Evolutionary conservation across 176 grass and related monocot genomes (phyloP).

Genomic region (Puccinellia tenuiflora): DNA sequence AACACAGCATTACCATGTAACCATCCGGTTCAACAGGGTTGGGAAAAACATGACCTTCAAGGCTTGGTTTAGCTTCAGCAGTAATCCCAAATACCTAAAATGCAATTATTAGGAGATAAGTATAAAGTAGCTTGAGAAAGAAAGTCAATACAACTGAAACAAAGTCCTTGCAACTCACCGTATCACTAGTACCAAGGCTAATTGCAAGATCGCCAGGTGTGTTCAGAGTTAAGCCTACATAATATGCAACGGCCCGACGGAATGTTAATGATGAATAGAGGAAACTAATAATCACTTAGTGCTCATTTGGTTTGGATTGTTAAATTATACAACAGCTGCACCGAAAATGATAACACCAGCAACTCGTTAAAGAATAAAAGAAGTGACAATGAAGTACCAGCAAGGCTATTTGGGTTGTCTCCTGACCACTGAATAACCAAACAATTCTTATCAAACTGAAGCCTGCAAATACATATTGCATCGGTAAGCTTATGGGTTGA

Average conservation of each 20-base stretch:
- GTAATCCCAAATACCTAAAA: constrained; percentile 91
- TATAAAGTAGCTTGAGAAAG: neutral
- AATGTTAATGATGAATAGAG: neutral
- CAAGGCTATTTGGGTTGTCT: constrained; percentile 97
- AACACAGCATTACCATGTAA: constrained; percentile 97
- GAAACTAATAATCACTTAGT: neutral
- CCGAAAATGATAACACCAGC: constrained; percentile 13
- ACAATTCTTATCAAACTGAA: constrained; percentile 73
- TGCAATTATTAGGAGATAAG: neutral
- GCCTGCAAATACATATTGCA: constrained; percentile 45
- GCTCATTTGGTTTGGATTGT: neutral
- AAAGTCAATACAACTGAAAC: neutral
- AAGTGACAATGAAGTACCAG: constrained; percentile 45
- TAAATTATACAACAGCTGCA: neutral
- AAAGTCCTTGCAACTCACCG: constrained; percentile 52
- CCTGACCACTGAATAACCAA: constrained; percentile 91
- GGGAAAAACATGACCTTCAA: constrained; percentile 97
- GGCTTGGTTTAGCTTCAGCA: constrained; percentile 68
- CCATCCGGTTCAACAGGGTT: constrained; percentile 86
- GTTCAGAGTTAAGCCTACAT: constrained; percentile 83
- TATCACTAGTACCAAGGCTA: constrained; percentile 97
- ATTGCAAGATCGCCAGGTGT: constrained; percentile 89
- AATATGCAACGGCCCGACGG: neutral
- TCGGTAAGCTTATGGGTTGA: neutral
- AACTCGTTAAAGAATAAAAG: constrained; percentile 8